Base-by-base conservation (phyloP, 805 yeast species). In the Debaryomyces tyrocola region DNA sequence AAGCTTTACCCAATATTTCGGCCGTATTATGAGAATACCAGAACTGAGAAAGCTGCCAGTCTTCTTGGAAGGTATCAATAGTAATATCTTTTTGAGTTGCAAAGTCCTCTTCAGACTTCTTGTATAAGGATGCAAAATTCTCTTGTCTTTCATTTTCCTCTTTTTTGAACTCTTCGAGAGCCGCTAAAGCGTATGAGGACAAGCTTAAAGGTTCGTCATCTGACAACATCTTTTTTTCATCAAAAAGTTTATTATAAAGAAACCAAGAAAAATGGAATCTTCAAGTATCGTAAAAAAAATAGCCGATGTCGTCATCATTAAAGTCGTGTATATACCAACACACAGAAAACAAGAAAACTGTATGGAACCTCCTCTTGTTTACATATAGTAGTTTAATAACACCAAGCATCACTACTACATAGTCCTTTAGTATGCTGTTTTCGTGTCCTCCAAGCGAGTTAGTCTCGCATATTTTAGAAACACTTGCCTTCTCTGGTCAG, bases 1-100 rank as follows among this genome's bases (percentile, higher is more conserved):
- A 69, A 6, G 88, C 94, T 49, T 78, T 79, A 0, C 89, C 94
- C 15, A 89, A 63, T 0, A 67, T 59, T 43, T 75, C 77, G 0
- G 96, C 90, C 0, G 97, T 90, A 2, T 71, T 66, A 49, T 89
- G 91, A 46, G 77, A 70, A 60, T 89, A 90, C 90, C 97, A 90
- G 67, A 90, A 90, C 64, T 90, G 97, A 1, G 96, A 89, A 33
- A 91, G 73, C 59, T 89, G 94, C 97, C 97, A 90, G 66, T 90
- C 96, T 65, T 90, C 97, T 59, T 86, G 75, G 64, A 90, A 90
- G 33, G 81, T 74, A 44, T 84, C 88, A 65, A 91, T 91, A 17
- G 83, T 79, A 45, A 78, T 48, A 59, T 61, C 56, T 43, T 50
- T 54, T 42, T 65, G 63, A 27, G 56, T 62, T n/a, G 73, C 77